These are phyloP conservation scores for Ophiognomonia clavigignenti-juglandacearum DNA, from an alignment of 2,329 filamentous ascomycete species.

Conservation along the genomic window DNA sequence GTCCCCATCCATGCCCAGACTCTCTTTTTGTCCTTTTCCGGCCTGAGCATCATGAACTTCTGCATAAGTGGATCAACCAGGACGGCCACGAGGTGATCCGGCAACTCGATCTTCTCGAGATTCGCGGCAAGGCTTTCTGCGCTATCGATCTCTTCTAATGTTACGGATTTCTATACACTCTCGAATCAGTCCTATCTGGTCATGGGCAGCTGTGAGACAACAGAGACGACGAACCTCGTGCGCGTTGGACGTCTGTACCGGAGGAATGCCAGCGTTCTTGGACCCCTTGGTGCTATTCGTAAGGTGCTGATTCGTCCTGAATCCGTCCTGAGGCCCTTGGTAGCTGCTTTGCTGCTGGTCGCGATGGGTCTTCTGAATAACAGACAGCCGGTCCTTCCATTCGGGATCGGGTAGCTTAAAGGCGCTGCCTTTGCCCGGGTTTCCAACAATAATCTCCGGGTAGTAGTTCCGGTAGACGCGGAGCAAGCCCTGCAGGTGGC, in stretches of 20 bases:
- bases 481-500: slow-evolving; percentile 66
- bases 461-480: slow-evolving; percentile 89
- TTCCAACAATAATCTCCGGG: slow-evolving; percentile 78
- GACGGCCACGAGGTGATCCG: slow-evolving; percentile 75
- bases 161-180: slow-evolving; percentile 42
- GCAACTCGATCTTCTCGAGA: slow-evolving; percentile 73
- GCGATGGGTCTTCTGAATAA: slow-evolving; percentile 57
- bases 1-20: slow-evolving; percentile 13
- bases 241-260: slow-evolving; percentile 69
- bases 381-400: slow-evolving; percentile 65
- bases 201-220: background rate
- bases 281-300: slow-evolving; percentile 38
- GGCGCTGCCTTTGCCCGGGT: slow-evolving; percentile 55
- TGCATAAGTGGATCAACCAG: slow-evolving; percentile 73
- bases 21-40: slow-evolving; percentile 36
- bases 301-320: slow-evolving; percentile 57
- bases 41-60: slow-evolving; percentile 65
- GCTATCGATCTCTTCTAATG: slow-evolving; percentile 73
- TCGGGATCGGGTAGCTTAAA: slow-evolving; percentile 68
- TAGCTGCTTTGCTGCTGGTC: slow-evolving; percentile 40
- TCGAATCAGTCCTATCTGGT: background rate
- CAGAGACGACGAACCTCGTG: slow-evolving; percentile 46
- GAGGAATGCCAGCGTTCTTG: slow-evolving; percentile 53
- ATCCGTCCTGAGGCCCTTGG: slow-evolving; percentile 44
- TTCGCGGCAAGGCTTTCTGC: slow-evolving; percentile 65